These are phyloP conservation scores for Lentinula detonsa DNA, from an alignment of 768 basidiomycete species.

Conservation along the genomic window DNA sequence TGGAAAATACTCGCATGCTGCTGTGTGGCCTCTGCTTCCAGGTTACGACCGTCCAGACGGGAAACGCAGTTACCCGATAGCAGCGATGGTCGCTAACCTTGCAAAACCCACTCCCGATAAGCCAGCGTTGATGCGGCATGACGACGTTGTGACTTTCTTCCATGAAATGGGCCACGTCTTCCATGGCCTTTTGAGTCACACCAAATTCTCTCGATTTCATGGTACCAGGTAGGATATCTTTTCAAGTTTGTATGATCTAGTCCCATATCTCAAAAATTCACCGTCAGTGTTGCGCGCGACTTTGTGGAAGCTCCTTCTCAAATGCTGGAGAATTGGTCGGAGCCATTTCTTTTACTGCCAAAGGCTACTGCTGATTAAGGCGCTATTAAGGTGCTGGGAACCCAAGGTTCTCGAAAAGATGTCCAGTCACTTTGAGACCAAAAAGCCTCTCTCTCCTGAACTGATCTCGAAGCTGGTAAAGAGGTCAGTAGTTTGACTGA, in stretches of 20 bases:
- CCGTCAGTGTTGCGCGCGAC: slow-evolving; percentile 57
- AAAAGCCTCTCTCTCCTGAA: slow-evolving; percentile 63
- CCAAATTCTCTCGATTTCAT: slow-evolving; percentile 73
- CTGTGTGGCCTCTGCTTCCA: slow-evolving; percentile 72
- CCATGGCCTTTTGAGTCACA: slow-evolving; percentile 63
- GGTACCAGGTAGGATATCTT: slow-evolving; percentile 51
- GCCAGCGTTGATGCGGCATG: slow-evolving; percentile 82
- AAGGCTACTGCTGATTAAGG: neutral
- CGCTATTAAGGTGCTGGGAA: slow-evolving; percentile 64
- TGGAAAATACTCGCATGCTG: slow-evolving; percentile 81
- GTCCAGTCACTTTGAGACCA: slow-evolving; percentile 76
- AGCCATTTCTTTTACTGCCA: slow-evolving; percentile 1
- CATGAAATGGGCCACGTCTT: slow-evolving; percentile 84
- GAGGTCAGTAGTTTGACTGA: slow-evolving; percentile 36
- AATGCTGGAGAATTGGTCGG: slow-evolving; percentile 87
- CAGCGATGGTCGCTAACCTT: slow-evolving; percentile 88
- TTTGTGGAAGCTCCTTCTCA: slow-evolving; percentile 90
- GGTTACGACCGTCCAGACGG: slow-evolving; percentile 57
- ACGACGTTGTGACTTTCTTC: slow-evolving; percentile 88
- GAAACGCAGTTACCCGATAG: slow-evolving; percentile 62
- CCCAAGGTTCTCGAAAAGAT: slow-evolving; percentile 68
- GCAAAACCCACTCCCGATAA: slow-evolving; percentile 78
- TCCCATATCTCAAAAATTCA: neutral
- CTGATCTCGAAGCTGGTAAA: slow-evolving; percentile 77
- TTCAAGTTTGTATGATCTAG: neutral